phyloP scores from a whole-genome alignment of 1,139 yeast species.

The Sugiyamaella pinicola region DNA sequence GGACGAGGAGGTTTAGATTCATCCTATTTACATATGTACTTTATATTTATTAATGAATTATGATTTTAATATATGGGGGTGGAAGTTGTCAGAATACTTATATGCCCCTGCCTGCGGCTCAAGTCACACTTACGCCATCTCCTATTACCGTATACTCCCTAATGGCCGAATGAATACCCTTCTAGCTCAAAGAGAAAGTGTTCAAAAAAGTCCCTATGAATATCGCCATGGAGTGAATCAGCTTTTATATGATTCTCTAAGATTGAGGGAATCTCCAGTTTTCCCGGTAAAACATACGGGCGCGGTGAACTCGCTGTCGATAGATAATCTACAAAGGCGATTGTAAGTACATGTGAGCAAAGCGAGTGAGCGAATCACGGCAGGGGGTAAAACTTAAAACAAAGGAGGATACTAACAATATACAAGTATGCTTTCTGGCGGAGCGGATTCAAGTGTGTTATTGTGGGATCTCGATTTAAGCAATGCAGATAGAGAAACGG shows the following conservation, averaged over 20 bases:
- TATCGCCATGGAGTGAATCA: slow-evolving; percentile 23
- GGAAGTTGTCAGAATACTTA: too few species aligned
- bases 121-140: slow-evolving; percentile 4
- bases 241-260: slow-evolving; percentile 24
- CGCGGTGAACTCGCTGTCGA: slow-evolving; percentile 66
- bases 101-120: slow-evolving; percentile 14
- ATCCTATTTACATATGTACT: not conserved
- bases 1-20: not conserved
- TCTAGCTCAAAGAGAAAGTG: slow-evolving; percentile 5
- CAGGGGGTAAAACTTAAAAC: not conserved
- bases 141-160: too few species aligned
- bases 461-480: slow-evolving; percentile 35
- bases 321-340: slow-evolving; percentile 52
- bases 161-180: slow-evolving; percentile 16
- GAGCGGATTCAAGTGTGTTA: slow-evolving; percentile 69
- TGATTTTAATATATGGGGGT: too few species aligned
- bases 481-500: not conserved
- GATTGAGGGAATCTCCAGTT: slow-evolving; percentile 19
- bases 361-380: too few species aligned
- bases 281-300: slow-evolving; percentile 34
- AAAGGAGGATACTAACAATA: not conserved
- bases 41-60: slow-evolving; percentile 12
- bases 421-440: slow-evolving; percentile 59
- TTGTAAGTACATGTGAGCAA: slow-evolving; percentile 44
- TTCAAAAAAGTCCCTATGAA: not conserved